Evolutionary conservation across 768 basidiomycete species (phyloP).

Genomic region (Lanmaoa rubissima): DNA sequence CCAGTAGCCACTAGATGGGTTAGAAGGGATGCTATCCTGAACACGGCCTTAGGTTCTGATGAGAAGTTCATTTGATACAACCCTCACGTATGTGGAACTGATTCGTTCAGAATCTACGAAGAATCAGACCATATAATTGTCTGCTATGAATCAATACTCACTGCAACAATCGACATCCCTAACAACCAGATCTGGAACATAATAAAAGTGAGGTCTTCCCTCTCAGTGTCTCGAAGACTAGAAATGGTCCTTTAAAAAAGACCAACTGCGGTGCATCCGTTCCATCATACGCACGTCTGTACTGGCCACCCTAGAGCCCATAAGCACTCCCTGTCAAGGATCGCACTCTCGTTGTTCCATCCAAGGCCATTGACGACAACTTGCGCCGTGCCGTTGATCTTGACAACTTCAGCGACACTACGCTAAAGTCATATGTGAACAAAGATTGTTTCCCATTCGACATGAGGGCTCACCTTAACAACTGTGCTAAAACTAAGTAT

Average conservation of each 20-base stretch:
- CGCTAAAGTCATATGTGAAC: slow-evolving; percentile 8
- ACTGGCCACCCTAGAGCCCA: slow-evolving; percentile 68
- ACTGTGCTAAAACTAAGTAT: not conserved
- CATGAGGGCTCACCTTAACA: slow-evolving; percentile 1
- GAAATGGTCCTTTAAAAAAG: not conserved
- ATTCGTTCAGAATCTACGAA: slow-evolving; percentile 57
- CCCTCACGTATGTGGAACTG: slow-evolving; percentile 67
- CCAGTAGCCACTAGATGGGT: slow-evolving; percentile 72
- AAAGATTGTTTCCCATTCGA: not conserved
- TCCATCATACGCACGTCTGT: slow-evolving; percentile 48
- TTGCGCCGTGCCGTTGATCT: not conserved
- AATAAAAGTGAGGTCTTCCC: slow-evolving; percentile 77
- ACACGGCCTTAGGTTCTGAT: not conserved
- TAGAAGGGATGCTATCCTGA: slow-evolving; percentile 59
- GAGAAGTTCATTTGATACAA: not conserved
- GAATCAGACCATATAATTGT: not conserved
- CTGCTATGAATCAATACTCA: slow-evolving; percentile 26
- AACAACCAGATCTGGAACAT: slow-evolving; percentile 80
- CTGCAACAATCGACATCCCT: slow-evolving; percentile 72
- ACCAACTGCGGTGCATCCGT: not conserved
- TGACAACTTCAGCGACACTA: not conserved
- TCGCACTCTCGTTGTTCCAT: slow-evolving; percentile 33
- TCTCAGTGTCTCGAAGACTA: slow-evolving; percentile 69
- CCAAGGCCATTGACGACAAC: slow-evolving; percentile 37
- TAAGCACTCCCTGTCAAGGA: slow-evolving; percentile 51